A percentile compares a stretch with the other conserved stretches of the same genome.
Conservation (phyloP, 176 grass and related monocot genomes). For the Alloteropsis semialata region DNA sequence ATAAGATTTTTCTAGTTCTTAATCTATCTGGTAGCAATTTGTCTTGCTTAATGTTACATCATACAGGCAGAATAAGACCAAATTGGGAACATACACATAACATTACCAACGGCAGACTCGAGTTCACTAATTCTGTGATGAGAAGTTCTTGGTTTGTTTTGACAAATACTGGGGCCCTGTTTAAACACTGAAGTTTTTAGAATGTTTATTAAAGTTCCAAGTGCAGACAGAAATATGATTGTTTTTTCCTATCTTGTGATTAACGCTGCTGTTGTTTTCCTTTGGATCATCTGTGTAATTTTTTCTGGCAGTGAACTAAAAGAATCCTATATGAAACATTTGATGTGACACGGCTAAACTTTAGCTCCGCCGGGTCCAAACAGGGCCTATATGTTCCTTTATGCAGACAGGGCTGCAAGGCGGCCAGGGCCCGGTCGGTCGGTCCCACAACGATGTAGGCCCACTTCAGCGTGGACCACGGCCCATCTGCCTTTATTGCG, state of each 20-base stretch:
- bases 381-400: too few relatives aligned
- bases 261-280: background rate
- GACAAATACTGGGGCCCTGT: background rate
- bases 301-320: background rate
- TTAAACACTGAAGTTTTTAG: background rate
- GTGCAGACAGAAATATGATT: background rate
- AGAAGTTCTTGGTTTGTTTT: background rate
- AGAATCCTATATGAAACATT: background rate
- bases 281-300: background rate
- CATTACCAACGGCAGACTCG: background rate
- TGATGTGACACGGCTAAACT: too few relatives aligned
- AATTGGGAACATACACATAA: background rate
- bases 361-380: too few relatives aligned
- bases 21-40: background rate
- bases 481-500: background rate
- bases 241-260: background rate
- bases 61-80: background rate
- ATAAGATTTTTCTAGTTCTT: background rate
- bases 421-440: background rate
- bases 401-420: too few relatives aligned
- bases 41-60: background rate
- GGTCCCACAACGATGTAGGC: background rate
- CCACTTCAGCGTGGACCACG: background rate
- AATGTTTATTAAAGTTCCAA: background rate
- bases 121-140: background rate